Evolutionary conservation across 305 asterid genomes (phyloP).

Genomic region (Striga hermonthica): DNA sequence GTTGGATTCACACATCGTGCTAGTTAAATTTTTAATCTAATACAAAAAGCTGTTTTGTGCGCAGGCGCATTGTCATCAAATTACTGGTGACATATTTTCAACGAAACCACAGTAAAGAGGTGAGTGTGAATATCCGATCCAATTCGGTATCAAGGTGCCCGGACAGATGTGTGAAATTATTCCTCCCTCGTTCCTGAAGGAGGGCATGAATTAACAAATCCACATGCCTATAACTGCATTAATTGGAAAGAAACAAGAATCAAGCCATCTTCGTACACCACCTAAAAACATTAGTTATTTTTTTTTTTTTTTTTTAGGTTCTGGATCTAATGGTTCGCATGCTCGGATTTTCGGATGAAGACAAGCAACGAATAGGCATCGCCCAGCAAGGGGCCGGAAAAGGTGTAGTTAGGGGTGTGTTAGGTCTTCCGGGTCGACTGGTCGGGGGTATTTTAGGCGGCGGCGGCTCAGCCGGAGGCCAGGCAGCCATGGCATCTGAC

Average conservation of each 20-base stretch:
- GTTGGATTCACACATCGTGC: no score
- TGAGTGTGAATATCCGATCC: constrained; percentile 28
- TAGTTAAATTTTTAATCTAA: no score
- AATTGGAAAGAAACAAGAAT: neutral
- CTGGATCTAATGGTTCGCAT: constrained; percentile 91
- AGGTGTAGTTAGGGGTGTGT: constrained; percentile 94
- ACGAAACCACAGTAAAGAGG: constrained; percentile 97
- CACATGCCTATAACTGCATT: neutral
- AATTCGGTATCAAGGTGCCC: constrained; percentile 8
- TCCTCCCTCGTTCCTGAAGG: neutral
- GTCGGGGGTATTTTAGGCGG: constrained; percentile 89
- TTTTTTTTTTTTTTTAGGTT: constrained; percentile 30
- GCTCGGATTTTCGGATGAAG: constrained; percentile 97
- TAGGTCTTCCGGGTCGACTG: constrained; percentile 87
- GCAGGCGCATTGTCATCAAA: constrained; percentile 96
- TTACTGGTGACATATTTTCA: constrained; percentile 91
- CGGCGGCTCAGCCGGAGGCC: constrained; percentile 52
- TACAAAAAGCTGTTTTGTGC: constrained; percentile 29
- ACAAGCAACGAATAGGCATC: constrained; percentile 82
- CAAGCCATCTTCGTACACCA: neutral
- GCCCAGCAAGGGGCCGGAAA: constrained; percentile 89
- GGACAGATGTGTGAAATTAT: neutral
- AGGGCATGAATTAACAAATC: neutral
- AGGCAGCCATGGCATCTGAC: constrained; percentile 57
- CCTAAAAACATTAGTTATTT: neutral